Base-by-base conservation (phyloP, 2,329 filamentous ascomycete species). In the Cladosporium cucumerinum region DNA sequence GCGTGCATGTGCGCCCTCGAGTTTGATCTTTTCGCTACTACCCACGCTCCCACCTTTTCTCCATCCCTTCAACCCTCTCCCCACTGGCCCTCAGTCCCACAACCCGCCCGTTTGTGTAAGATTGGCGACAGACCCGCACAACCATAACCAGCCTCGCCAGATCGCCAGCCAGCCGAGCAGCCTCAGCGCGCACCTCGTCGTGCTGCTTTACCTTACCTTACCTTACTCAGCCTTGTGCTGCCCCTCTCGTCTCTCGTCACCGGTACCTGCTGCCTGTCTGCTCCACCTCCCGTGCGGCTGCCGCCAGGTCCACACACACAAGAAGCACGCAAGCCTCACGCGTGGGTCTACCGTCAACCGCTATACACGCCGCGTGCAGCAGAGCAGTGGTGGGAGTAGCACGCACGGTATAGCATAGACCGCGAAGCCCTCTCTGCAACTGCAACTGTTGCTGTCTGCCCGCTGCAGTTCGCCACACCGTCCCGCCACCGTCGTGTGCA, bases 1-100 rank as follows among this genome's bases (percentile, higher is more conserved):
- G 34, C 49, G 51, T 55, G 49, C 49, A 52, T 43, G 36, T 43
- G 36, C 36, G 49, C 16, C 49, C 57, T 48, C 59, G 60, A 60
- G 21, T 57, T 49, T 63, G 61, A 63, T 64, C 63, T 65, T 65
- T 63, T 67, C n/a, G 60, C 60, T 62, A 18, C 60, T 62, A 18
- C 34, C 49, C 60, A 54, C 59, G 23, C 48, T 62, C 32, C 59
- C 59, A 54, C 60, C 49, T 62, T 62, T 61, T 62, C 60, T 62
- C 60, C 60, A 62, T 62, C 49, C 49, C 65, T 63, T 61, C 59
- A 57, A 51, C 43, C 63, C 48, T 36, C 36, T 36, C 63, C 65
- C 55, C n/a, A n/a, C 61, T 43, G 43, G 48, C 43, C 43, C 39
- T 52, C 43, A 64, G 55, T 59, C 55, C 63, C 55, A 59, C 54